Conservation (phyloP, 2,329 filamentous ascomycete genomes). For the Falciphora oryzae region DNA sequence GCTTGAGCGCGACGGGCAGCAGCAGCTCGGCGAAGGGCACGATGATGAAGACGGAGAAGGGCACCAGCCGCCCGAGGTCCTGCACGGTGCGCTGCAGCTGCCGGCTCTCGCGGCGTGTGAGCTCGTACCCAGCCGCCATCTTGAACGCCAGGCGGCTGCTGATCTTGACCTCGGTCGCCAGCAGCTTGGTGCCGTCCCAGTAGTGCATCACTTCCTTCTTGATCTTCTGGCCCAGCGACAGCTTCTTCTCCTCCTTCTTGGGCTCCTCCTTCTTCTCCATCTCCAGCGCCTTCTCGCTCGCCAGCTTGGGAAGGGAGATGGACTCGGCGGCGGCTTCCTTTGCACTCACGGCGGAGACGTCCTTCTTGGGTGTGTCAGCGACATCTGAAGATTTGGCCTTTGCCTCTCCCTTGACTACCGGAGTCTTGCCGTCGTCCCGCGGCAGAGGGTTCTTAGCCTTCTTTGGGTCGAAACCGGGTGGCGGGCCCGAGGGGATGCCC, state of each 20-base stretch:
- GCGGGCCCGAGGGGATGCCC: constrained; percentile 55
- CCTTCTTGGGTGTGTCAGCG: not conserved
- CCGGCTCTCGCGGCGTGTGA: constrained; percentile 86
- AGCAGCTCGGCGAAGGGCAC: constrained; percentile 94
- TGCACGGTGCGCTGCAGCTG: constrained; percentile 91
- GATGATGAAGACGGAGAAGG: constrained; percentile 95
- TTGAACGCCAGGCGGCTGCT: constrained; percentile 87
- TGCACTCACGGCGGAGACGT: constrained; percentile 13
- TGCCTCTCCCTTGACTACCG: constrained; percentile 12
- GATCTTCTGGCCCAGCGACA: constrained; percentile 85
- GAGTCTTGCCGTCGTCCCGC: constrained; percentile 36
- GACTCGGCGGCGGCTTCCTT: constrained; percentile 26
- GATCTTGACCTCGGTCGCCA: constrained; percentile 88
- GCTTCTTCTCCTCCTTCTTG: constrained; percentile 72
- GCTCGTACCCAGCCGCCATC: constrained; percentile 96
- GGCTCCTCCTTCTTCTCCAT: constrained; percentile 53
- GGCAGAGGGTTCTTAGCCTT: constrained; percentile 79
- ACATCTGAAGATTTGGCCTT: constrained; percentile 24
- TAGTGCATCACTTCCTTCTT: constrained; percentile 94
- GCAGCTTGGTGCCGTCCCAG: constrained; percentile 96
- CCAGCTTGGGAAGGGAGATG: constrained; percentile 53
- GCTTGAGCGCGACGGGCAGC: constrained; percentile 81
- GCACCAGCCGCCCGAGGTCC: constrained; percentile 85
- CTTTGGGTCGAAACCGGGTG: constrained; percentile 86
- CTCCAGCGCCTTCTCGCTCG: constrained; percentile 55